phyloP scores from a whole-genome alignment of 1,139 yeast genomes.

The Ashbya aceris region DNA sequence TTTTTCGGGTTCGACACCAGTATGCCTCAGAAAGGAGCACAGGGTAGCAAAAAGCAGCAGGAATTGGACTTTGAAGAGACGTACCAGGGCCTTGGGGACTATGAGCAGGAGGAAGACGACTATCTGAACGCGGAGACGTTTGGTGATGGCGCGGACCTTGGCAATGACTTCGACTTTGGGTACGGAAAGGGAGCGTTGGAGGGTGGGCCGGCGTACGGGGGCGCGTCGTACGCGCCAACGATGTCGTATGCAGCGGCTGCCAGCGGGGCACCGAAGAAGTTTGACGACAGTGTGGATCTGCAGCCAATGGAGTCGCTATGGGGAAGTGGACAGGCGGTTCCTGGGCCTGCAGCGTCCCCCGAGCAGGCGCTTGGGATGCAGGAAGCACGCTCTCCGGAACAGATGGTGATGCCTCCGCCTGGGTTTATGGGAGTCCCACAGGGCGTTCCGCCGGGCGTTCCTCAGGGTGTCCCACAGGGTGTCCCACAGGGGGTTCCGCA shows the following conservation, averaged over 20 bases:
- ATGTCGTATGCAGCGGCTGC: constrained; percentile 57
- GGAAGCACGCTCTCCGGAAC: constrained; percentile 7
- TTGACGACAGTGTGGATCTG: constrained; percentile 36
- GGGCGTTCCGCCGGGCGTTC: constrained; percentile 10
- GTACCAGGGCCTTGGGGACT: constrained; percentile 68
- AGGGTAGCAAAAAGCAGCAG: constrained; percentile 12
- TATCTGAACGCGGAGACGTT: constrained; percentile 83
- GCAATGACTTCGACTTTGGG: constrained; percentile 73
- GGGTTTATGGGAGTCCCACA: constrained; percentile 9
- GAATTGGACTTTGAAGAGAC: constrained; percentile 71
- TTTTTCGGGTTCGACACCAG: constrained; percentile 28
- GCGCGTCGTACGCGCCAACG: constrained; percentile 24
- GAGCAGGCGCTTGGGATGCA: constrained; percentile 11
- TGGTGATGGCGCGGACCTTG: constrained; percentile 52
- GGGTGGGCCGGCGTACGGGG: constrained; percentile 19
- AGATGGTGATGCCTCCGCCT: constrained; percentile 15
- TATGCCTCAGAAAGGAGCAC: constrained; percentile 11
- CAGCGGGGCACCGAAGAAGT: constrained; percentile 16
- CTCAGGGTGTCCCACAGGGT: constrained; percentile 12
- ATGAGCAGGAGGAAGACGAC: constrained; percentile 63
- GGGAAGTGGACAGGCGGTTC: constrained; percentile 30
- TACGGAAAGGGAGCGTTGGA: constrained; percentile 14
- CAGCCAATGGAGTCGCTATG: constrained; percentile 63
- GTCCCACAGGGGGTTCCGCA: constrained; percentile 12
- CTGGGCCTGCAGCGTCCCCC: constrained; percentile 4